Evolutionary conservation across 2,329 filamentous ascomycete species (phyloP).

Genomic region (Diplodia seriata): DNA sequence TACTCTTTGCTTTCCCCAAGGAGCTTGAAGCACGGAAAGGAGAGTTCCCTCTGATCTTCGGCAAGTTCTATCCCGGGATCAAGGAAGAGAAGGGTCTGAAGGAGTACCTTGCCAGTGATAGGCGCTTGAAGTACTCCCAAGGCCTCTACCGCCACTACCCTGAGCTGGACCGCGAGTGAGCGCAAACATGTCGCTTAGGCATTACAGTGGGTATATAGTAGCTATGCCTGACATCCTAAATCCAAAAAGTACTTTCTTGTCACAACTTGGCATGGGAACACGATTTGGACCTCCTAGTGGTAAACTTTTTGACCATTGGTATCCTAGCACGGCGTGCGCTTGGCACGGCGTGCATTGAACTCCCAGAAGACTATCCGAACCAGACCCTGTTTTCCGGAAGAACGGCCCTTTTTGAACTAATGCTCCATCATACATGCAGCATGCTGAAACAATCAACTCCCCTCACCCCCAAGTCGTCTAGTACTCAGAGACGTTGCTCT

Average conservation of each 20-base stretch:
- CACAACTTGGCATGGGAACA: conserved; percentile 12
- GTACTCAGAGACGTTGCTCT: conserved; percentile 78
- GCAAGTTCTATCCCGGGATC: conserved; percentile 66
- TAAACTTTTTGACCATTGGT: conserved; percentile 32
- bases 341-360: conserved; percentile 20
- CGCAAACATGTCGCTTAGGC: not conserved
- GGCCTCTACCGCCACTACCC: conserved; percentile 77
- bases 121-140: conserved; percentile 65
- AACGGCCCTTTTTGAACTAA: conserved; percentile 29
- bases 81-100: conserved; percentile 69
- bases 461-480: conserved; percentile 61
- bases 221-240: not conserved
- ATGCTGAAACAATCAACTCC: conserved; percentile 48
- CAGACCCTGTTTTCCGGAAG: conserved; percentile 29
- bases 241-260: conserved; percentile 11
- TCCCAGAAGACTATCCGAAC: conserved; percentile 32
- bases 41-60: conserved; percentile 68
- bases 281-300: conserved; percentile 17
- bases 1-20: conserved; percentile 73
- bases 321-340: conserved; percentile 26
- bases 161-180: conserved; percentile 67
- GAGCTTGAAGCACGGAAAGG: conserved; percentile 64
- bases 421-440: conserved; percentile 41
- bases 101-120: conserved; percentile 71
- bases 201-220: not conserved